Conservation (phyloP, 768 basidiomycete species). For the Kwoniella pini region DNA sequence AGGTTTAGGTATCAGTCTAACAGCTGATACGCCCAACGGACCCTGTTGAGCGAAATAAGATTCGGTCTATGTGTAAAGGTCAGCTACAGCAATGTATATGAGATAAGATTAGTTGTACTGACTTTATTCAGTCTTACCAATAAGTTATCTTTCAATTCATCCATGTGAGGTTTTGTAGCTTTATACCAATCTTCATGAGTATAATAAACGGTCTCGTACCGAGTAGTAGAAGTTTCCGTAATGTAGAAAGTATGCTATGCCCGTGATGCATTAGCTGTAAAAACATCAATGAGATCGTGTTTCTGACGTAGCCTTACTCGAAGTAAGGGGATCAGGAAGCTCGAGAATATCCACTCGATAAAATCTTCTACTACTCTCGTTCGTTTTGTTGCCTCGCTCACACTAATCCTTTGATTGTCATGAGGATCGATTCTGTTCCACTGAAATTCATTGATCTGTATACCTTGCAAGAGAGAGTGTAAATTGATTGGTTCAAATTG, state of each 20-base stretch:
- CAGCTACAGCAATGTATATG: too few species aligned
- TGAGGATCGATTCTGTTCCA: slow-evolving; percentile 62
- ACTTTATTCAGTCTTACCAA: slow-evolving; percentile 74
- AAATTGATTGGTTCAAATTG: slow-evolving; percentile 80
- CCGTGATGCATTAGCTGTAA: not conserved
- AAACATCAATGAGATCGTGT: too few species aligned
- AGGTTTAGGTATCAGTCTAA: slow-evolving; percentile 85
- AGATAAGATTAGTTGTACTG: slow-evolving; percentile 33
- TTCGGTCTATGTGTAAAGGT: slow-evolving; percentile 19
- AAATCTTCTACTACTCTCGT: slow-evolving; percentile 83
- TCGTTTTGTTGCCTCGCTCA: slow-evolving; percentile 72
- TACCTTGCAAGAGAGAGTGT: slow-evolving; percentile 73
- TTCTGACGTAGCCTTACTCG: slow-evolving; percentile 60
- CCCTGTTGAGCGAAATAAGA: slow-evolving; percentile 32
- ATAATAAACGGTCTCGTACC: slow-evolving; percentile 83
- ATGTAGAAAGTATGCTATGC: slow-evolving; percentile 86
- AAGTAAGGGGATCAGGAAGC: slow-evolving; percentile 74
- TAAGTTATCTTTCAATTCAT: slow-evolving; percentile 68
- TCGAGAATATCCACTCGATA: slow-evolving; percentile 91
- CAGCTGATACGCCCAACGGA: slow-evolving; percentile 43
- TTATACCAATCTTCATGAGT: slow-evolving; percentile 90
- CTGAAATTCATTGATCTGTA: slow-evolving; percentile 71
- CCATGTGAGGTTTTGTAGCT: slow-evolving; percentile 77
- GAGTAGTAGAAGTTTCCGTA: slow-evolving; percentile 83
- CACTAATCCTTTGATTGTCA: slow-evolving; percentile 56